Evolutionary conservation across 768 basidiomycete genomes (phyloP), one percentile per base, ranked within the genome.

Genomic region (Pulveroboletus ravenelii): DNA sequence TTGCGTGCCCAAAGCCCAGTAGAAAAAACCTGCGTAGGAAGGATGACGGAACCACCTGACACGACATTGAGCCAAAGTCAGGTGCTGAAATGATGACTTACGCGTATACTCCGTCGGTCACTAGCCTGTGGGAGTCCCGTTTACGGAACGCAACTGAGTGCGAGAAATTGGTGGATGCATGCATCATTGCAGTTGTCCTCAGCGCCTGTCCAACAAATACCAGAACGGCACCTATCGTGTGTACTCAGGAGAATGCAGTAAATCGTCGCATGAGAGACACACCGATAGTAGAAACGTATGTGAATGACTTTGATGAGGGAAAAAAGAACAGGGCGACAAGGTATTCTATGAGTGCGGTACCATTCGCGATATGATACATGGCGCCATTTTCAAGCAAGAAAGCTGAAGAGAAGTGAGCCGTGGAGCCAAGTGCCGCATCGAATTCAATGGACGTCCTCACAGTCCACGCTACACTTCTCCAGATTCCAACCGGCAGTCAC

Each of bases 1-100:
- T 65, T 99, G 96, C 0, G 93, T 96, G 2, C 94, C 93, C 25
- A 99, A 62, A 0, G 93, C 93, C 96, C 96, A 98, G 67, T 95
- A 98, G 68, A 89, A 95, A 74, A 97, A 99, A 2, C 94, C 96
- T 2, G 90, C 81, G 59, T 99, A 99, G 0, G 95, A 96, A 10
- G 96, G 96, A 69, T 99, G 96, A 13, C 96, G 82, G 53, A 84
- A 86, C 81, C 57, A 66, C 20, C 64, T 64, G 31, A 38, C 38
- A 27, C 18, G 42, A 35, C 7, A 30, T 35, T 18, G 31, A 14
- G 9, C 42, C 20, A 25, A 42, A 30, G 36, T 25, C 23, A 45
- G 18, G 35, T 10, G 32, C 18, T 27, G 42, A 29, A 41, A n/a
- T 25, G 13, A 37, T 23, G 32, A 74, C 85, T 66, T 64, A 96